These are phyloP conservation scores for Rhodosporidiobolus sp. DNA, from an alignment of 768 basidiomycete genomes.

Conservation along the genomic window DNA sequence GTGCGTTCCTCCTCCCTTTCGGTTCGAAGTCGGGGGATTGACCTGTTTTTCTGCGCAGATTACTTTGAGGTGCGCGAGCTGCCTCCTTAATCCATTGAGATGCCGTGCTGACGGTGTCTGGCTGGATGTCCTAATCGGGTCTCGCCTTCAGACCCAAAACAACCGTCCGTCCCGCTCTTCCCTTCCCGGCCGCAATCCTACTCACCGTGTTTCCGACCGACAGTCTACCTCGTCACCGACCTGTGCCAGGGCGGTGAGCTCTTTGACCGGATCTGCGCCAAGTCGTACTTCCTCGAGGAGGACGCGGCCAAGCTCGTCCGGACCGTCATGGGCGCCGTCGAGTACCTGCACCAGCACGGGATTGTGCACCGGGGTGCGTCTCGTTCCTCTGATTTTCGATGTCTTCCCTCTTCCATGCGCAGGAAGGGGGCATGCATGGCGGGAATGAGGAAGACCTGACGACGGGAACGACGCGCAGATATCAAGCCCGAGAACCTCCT, in stretches of 20 bases:
- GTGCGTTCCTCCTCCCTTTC: neutral
- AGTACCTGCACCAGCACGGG: constrained; percentile 83
- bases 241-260: constrained; percentile 85
- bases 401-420: neutral
- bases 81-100: neutral
- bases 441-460: neutral
- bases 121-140: too few relatives aligned
- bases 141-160: constrained; percentile 29
- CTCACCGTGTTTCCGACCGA: constrained; percentile 68
- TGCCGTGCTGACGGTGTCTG: neutral
- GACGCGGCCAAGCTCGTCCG: constrained; percentile 86
- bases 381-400: neutral
- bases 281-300: constrained; percentile 87
- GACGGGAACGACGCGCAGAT: constrained; percentile 53
- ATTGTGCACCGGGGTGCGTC: constrained; percentile 73
- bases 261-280: constrained; percentile 97
- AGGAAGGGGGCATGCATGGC: neutral
- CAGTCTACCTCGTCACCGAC: constrained; percentile 80
- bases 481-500: constrained; percentile 97
- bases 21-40: neutral
- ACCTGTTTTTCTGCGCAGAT: constrained; percentile 4
- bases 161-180: constrained; percentile 21
- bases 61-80: constrained; percentile 41
- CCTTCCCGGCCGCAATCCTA: neutral
- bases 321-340: constrained; percentile 79